These are phyloP conservation scores for Botrytis cinerea DNA, from an alignment of 2,329 filamentous ascomycete genomes.

Conservation along the genomic window DNA sequence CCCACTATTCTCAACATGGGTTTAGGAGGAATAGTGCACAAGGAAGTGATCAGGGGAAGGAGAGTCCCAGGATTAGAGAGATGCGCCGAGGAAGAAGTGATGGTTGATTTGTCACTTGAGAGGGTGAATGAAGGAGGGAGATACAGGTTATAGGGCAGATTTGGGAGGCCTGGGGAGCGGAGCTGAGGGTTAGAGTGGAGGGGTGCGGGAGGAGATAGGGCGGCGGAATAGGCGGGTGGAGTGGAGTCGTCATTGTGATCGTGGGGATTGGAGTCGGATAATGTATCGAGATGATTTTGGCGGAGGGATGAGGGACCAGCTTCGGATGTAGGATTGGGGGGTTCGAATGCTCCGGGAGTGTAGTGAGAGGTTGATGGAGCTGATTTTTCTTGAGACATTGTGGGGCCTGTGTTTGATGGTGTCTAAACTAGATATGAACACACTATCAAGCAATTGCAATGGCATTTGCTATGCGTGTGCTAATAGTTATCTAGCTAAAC, in stretches of 20 bases:
- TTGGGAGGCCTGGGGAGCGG: slow-evolving; percentile 34
- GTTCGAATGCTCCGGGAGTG: slow-evolving; percentile 29
- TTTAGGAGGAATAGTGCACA: slow-evolving; percentile 57
- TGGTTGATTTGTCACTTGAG: slow-evolving; percentile 50
- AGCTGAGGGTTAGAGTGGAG: slow-evolving; percentile 19
- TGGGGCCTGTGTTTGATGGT: neutral
- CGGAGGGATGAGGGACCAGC: slow-evolving; percentile 26
- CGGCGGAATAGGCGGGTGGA: slow-evolving; percentile 38
- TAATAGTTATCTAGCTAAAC: neutral
- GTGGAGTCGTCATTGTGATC: slow-evolving; percentile 29
- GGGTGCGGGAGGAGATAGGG: slow-evolving; percentile 26
- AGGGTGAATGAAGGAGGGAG: slow-evolving; percentile 54
- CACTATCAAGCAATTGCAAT: neutral
- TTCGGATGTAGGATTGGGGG: slow-evolving; percentile 31
- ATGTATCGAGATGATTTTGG: neutral
- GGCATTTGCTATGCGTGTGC: neutral
- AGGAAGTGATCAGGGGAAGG: slow-evolving; percentile 49
- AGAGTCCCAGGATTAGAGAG: slow-evolving; percentile 51
- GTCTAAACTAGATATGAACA: neutral
- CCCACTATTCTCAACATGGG: slow-evolving; percentile 54
- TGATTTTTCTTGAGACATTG: slow-evolving; percentile 10
- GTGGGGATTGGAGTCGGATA: slow-evolving; percentile 24
- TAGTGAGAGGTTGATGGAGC: slow-evolving; percentile 21
- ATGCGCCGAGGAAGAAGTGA: slow-evolving; percentile 52
- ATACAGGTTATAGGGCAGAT: slow-evolving; percentile 45